phyloP scores from a whole-genome alignment of 345 rosid genomes.

The Litchi chinensis region DNA sequence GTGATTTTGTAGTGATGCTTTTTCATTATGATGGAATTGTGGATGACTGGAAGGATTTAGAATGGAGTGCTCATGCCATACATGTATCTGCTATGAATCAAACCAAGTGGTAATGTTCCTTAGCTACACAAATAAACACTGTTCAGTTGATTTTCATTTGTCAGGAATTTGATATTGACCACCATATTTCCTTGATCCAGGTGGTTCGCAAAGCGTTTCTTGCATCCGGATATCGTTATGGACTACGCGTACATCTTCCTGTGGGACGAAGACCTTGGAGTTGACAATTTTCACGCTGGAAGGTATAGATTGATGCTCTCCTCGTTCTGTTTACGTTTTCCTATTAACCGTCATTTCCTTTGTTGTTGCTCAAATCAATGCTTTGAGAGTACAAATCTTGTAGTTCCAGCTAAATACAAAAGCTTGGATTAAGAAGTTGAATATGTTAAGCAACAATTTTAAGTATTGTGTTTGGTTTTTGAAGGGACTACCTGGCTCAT shows the following conservation, averaged over 20 bases:
- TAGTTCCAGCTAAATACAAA: too few species aligned
- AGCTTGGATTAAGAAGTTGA: too few species aligned
- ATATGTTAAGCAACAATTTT: too few species aligned
- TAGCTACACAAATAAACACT: constrained; percentile 28
- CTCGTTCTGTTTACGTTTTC: neutral
- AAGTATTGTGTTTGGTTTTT: too few species aligned
- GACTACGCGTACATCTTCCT: constrained; percentile 56
- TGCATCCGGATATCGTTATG: constrained; percentile 60
- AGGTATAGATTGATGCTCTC: constrained; percentile 31
- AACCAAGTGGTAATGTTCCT: constrained; percentile 68
- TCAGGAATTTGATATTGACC: neutral
- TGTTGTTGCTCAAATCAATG: too few species aligned
- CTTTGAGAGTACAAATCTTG: too few species aligned
- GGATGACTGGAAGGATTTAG: constrained; percentile 68
- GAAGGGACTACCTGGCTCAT: too few species aligned
- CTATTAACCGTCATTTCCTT: too few species aligned
- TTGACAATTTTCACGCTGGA: constrained; percentile 45
- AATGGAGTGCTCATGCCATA: constrained; percentile 65
- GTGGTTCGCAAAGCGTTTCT: constrained; percentile 93
- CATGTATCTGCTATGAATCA: constrained; percentile 73
- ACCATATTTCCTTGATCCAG: constrained; percentile 28
- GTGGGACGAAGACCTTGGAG: constrained; percentile 73
- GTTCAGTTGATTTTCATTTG: neutral
- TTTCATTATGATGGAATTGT: constrained; percentile 81
- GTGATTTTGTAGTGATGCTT: constrained; percentile 66